Evolutionary conservation across 345 rosid species (phyloP).

Genomic region (Mangifera indica): DNA sequence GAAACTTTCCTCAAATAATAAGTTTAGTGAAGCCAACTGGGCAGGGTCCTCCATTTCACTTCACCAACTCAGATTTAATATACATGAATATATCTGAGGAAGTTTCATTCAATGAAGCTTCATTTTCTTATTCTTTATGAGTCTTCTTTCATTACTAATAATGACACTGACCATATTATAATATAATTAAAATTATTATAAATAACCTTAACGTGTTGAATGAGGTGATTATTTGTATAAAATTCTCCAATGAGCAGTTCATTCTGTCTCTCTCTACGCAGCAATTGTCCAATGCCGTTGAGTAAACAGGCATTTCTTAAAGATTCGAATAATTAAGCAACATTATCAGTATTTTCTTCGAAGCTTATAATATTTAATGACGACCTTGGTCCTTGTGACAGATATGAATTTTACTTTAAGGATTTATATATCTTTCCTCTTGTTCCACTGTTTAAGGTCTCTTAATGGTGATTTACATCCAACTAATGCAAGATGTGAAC

Average conservation of each 20-base stretch:
- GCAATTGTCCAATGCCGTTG: background rate
- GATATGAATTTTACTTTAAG: conserved; percentile 19
- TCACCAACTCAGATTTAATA: no score
- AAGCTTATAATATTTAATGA: conserved; percentile 18
- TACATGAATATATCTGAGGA: background rate
- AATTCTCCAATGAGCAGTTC: background rate
- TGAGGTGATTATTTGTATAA: background rate
- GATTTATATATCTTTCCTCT: conserved; percentile 7
- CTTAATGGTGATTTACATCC: no score
- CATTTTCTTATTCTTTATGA: background rate
- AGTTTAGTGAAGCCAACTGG: no score
- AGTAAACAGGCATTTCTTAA: conserved; percentile 15
- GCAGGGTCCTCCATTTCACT: no score
- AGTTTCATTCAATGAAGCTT: conserved; percentile 6
- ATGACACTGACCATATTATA: background rate
- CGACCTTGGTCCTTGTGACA: background rate
- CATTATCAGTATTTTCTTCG: conserved; percentile 4
- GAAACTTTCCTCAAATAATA: background rate
- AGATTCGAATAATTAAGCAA: conserved; percentile 19
- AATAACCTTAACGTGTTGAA: background rate
- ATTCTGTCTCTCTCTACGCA: background rate
- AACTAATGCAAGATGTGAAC: no score
- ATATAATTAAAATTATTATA: no score
- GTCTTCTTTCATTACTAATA: conserved; percentile 11
- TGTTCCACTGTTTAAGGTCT: conserved; percentile 18